Base-by-base conservation (phyloP, 768 basidiomycete species). In the Mycena albidolilacea region DNA sequence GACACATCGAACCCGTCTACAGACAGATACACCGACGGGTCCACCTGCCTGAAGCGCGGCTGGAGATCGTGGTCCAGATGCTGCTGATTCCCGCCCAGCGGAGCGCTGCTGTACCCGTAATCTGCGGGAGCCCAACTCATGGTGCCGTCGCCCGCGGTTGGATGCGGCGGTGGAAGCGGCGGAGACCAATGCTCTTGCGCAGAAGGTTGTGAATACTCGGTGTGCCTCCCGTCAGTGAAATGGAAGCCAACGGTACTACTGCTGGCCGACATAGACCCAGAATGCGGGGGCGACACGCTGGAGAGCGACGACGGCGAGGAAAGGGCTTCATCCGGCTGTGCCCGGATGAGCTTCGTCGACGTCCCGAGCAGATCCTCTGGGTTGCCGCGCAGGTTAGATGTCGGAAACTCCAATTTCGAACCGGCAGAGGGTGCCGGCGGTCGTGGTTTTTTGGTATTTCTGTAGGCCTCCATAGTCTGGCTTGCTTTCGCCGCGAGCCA, bases 351-450 rank as follows among this genome's bases (percentile, higher is more conserved):
- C 64, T 76, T 79, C 7, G 78, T 79, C 14, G 78, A 74, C 38
- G 75, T 72, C 5, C 78, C 78, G 7, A 79, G 62, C 21, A 77
- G 52, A 11, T 77, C 77, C 62, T 75, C 76, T 17, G 77, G 74
- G n/a, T 73, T 73, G 4, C 71, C 73, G 9, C 77, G 65, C 4
- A 76, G 63, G 63, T 76, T 77, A 0, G 77, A 77, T 37, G 72
- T 75, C 4, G 73, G 75, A 62, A 76, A 77, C 46, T 63, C 62
- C 23, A 71, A 19, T 21, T 60, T 67, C 15, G 64, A 54, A 4
- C 12, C 50, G 7, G 55, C 30, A n/a, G 65, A 12, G 5, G 38
- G 41, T 17, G 61, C 41, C 12, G 57, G 30, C 15, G 59, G 15
- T 41, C 61, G 62, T 2, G 43, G 39, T 50, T 55, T 61, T 35